Percentiles rank a stretch among this genome's conserved stretches.
Conservation (phyloP, 1,284 basidiomycete genomes). For the Cutaneotrichosporon cyanovorans region DNA sequence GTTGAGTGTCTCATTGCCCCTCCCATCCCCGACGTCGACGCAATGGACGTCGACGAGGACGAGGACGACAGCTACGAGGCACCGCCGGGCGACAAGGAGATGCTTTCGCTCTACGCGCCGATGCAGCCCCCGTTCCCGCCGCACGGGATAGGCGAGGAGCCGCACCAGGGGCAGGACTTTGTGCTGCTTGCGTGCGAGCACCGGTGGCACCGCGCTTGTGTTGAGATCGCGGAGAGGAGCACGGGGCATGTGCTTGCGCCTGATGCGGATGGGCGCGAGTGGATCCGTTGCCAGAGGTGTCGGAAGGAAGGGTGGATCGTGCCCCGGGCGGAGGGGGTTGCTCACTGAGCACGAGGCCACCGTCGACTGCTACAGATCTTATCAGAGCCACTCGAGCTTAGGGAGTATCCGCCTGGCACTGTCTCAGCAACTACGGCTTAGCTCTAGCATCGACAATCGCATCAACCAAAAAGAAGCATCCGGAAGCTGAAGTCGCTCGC, state of each 20-base stretch:
- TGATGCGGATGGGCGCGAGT: conserved; percentile 20
- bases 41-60: conserved; percentile 13
- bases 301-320: conserved; percentile 36
- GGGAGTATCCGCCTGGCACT: too few species aligned
- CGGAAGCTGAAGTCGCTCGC: too few species aligned
- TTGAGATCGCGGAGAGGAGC: conserved; percentile 27
- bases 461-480: too few species aligned
- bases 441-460: too few species aligned
- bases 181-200: conserved; percentile 30
- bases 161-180: conserved; percentile 9
- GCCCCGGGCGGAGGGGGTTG: conserved; percentile 3
- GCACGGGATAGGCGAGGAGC: neutral
- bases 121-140: conserved; percentile 16
- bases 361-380: too few species aligned
- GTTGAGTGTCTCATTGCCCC: conserved; percentile 30
- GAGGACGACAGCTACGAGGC: conserved; percentile 4
- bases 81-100: conserved; percentile 20
- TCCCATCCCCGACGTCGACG: conserved; percentile 12
- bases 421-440: too few species aligned
- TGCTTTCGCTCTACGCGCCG: conserved; percentile 29
- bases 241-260: conserved; percentile 16
- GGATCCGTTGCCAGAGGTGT: conserved; percentile 35
- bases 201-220: conserved; percentile 34
- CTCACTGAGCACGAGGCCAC: too few species aligned
- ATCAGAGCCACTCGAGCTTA: too few species aligned